phyloP scores from a whole-genome alignment of 495 filamentous ascomycete genomes.

The Aspergillus wentii region DNA sequence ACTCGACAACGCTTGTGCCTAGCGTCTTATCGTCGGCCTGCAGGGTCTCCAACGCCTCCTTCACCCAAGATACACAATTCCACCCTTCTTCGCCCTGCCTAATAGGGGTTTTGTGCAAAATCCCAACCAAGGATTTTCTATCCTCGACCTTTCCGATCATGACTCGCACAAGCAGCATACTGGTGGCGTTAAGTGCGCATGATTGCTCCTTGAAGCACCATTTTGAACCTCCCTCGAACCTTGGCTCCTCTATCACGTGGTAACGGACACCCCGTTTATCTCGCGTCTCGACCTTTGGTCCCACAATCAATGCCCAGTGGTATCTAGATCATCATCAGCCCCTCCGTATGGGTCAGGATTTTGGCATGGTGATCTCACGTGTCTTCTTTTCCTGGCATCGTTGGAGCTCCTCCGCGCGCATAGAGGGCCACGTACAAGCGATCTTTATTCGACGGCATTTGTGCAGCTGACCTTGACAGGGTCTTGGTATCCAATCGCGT shows the following conservation, averaged over 20 bases:
- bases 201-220: slow-evolving; percentile 31
- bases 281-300: slow-evolving; percentile 28
- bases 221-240: too few relatives aligned
- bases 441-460: slow-evolving; percentile 30
- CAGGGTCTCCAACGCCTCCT: slow-evolving; percentile 29
- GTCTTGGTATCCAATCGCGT: too few relatives aligned
- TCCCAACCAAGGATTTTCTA: slow-evolving; percentile 16
- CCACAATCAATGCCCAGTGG: slow-evolving; percentile 38
- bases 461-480: too few relatives aligned
- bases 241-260: too few relatives aligned
- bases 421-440: slow-evolving; percentile 30
- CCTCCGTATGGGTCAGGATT: background rate
- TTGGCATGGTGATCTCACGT: slow-evolving; percentile 9
- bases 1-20: slow-evolving; percentile 29
- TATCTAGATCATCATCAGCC: slow-evolving; percentile 19
- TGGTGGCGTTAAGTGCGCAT: slow-evolving; percentile 16
- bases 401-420: slow-evolving; percentile 18
- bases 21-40: slow-evolving; percentile 25
- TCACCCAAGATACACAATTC: slow-evolving; percentile 40
- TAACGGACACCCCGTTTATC: slow-evolving; percentile 21
- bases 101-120: slow-evolving; percentile 29
- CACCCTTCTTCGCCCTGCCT: slow-evolving; percentile 23
- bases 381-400: slow-evolving; percentile 25
- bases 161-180: slow-evolving; percentile 38
- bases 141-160: slow-evolving; percentile 40